These are phyloP conservation scores for Aspergillus heteromorphus DNA, from an alignment of 495 filamentous ascomycete genomes.

Conservation along the genomic window DNA sequence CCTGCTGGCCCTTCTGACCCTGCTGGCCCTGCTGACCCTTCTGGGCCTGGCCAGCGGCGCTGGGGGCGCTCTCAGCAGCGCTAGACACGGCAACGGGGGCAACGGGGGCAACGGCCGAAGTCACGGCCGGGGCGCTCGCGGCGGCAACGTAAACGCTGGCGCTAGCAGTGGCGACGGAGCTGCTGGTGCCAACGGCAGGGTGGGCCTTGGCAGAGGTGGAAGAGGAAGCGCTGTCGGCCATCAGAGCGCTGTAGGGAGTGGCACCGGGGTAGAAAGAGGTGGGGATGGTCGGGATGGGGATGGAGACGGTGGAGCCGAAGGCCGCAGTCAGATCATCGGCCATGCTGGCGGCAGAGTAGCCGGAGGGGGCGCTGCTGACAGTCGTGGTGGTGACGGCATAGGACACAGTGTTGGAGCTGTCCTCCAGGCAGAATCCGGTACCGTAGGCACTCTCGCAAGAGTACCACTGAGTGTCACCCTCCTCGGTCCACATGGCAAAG, in stretches of 20 bases:
- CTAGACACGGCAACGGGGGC: too few relatives aligned
- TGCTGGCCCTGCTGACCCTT: too few relatives aligned
- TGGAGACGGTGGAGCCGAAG: constrained; percentile 39
- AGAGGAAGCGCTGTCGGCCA: not conserved
- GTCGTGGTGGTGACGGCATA: constrained; percentile 33
- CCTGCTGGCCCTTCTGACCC: too few relatives aligned
- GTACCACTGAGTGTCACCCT: constrained; percentile 39
- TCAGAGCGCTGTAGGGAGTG: constrained; percentile 28
- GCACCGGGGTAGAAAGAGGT: constrained; percentile 50
- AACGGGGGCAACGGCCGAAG: not conserved
- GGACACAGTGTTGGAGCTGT: constrained; percentile 16
- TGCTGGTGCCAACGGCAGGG: not conserved
- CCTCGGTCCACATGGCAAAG: constrained; percentile 57
- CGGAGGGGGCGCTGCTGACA: constrained; percentile 33
- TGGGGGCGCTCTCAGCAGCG: not conserved
- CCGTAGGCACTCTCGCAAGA: constrained; percentile 48
- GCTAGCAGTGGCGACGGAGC: not conserved
- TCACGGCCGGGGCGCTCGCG: not conserved
- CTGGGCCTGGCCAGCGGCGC: too few relatives aligned
- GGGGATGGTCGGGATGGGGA: constrained; percentile 53
- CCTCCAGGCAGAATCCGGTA: constrained; percentile 40
- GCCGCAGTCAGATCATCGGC: constrained; percentile 35
- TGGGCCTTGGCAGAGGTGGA: not conserved
- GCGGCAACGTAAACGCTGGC: not conserved
- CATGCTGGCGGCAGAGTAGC: constrained; percentile 48